Conservation (phyloP, 2,329 filamentous ascomycete species). For the Sporothrix brunneoviolacea region DNA sequence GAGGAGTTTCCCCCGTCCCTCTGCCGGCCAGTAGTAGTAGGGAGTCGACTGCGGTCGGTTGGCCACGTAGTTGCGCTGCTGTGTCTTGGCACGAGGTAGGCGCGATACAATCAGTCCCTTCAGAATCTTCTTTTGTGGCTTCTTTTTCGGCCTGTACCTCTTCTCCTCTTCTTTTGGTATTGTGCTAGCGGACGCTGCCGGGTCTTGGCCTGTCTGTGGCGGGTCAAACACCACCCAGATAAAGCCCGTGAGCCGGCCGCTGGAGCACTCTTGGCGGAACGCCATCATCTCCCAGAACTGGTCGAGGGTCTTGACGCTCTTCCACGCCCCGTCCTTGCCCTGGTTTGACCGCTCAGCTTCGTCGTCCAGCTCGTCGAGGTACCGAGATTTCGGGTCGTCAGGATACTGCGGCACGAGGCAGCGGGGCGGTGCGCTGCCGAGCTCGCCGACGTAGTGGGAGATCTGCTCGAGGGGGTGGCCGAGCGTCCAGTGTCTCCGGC, state of each 20-base stretch:
- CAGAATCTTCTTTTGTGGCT: conserved; percentile 41
- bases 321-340: conserved; percentile 59
- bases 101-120: conserved; percentile 57
- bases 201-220: neutral
- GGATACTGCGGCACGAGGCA: conserved; percentile 87
- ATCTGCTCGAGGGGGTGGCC: conserved; percentile 62
- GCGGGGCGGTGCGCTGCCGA: conserved; percentile 55
- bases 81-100: conserved; percentile 58
- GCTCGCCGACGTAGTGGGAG: conserved; percentile 55
- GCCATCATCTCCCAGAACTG: conserved; percentile 99
- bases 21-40: conserved; percentile 59
- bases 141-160: conserved; percentile 30
- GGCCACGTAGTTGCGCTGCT: conserved; percentile 42
- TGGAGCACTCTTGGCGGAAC: conserved; percentile 90
- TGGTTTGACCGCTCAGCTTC: conserved; percentile 59
- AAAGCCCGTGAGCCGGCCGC: conserved; percentile 86
- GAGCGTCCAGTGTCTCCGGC: conserved; percentile 58
- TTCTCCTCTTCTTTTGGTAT: neutral
- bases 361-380: conserved; percentile 81
- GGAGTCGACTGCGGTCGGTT: conserved; percentile 44
- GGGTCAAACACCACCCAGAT: conserved; percentile 84
- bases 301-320: conserved; percentile 73
- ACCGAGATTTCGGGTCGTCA: conserved; percentile 90
- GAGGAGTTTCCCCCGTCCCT: conserved; percentile 56
- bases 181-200: no score